Percentiles rank a stretch among this genome's conserved stretches.
Evolutionary conservation across 345 rosid genomes (phyloP).

Genomic region (Lepidium sativum): DNA sequence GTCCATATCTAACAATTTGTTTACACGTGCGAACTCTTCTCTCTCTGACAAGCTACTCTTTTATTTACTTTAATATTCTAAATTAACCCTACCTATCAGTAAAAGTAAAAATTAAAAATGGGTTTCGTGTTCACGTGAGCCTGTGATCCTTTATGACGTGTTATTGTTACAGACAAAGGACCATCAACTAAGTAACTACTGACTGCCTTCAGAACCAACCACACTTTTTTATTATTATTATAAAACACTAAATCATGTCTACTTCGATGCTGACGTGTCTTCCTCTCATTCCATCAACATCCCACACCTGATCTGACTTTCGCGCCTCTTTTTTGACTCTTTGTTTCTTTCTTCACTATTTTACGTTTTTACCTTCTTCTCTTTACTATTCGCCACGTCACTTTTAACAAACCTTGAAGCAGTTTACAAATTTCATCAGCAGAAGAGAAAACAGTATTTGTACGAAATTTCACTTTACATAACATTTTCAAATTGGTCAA

Average conservation of each 20-base stretch:
- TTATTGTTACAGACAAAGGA: slow-evolving; percentile 15
- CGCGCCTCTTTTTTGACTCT: slow-evolving; percentile 26
- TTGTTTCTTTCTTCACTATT: not conserved
- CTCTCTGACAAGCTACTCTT: not conserved
- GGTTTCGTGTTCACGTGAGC: slow-evolving; percentile 25
- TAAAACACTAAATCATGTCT: slow-evolving; percentile 13
- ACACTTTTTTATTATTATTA: not conserved
- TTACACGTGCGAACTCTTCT: slow-evolving; percentile 23
- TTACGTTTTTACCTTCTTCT: not conserved
- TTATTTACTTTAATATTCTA: not conserved
- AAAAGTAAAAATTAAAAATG: not conserved
- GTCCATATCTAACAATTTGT: slow-evolving; percentile 18
- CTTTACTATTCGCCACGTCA: not conserved
- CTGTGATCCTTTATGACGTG: slow-evolving; percentile 18
- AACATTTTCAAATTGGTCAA: too few relatives aligned
- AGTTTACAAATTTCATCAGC: too few relatives aligned
- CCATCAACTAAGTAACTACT: slow-evolving; percentile 12
- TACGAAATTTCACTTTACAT: too few relatives aligned
- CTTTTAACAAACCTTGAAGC: too few relatives aligned
- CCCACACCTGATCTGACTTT: slow-evolving; percentile 24
- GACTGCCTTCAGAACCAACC: slow-evolving; percentile 22
- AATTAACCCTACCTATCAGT: not conserved
- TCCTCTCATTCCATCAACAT: not conserved
- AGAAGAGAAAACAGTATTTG: too few relatives aligned
- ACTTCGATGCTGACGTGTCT: slow-evolving; percentile 10